Conservation (phyloP, 495 filamentous ascomycete species). For the Parmelia sp. region DNA sequence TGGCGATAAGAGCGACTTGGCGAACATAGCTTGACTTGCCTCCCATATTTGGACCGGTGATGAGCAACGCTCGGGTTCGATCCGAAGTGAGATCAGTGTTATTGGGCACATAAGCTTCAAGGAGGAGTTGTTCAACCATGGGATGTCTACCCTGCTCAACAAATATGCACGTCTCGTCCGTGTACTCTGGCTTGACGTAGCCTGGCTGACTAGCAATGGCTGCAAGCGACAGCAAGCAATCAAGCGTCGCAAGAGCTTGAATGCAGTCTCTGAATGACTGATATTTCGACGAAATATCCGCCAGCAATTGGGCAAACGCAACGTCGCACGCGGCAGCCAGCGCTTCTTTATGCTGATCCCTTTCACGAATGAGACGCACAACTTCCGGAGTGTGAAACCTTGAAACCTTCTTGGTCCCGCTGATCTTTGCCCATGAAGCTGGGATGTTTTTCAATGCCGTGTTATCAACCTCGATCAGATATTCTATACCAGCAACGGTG, state of each 20-base stretch:
- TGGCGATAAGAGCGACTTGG: conserved; percentile 80
- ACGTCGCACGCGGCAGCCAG: conserved; percentile 86
- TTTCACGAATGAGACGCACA: conserved; percentile 69
- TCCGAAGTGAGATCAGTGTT: conserved; percentile 61
- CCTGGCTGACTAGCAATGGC: conserved; percentile 77
- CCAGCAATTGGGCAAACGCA: conserved; percentile 67
- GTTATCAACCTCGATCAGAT: conserved; percentile 86
- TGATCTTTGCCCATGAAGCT: conserved; percentile 89
- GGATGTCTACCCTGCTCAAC: conserved; percentile 81
- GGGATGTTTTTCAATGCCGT: conserved; percentile 73
- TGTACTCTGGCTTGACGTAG: conserved; percentile 82
- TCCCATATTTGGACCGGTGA: conserved; percentile 98
- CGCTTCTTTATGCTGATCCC: conserved; percentile 91
- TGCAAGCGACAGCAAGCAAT: conserved; percentile 84
- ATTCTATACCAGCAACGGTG: conserved; percentile 84
- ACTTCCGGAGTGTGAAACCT: conserved; percentile 95
- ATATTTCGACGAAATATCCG: conserved; percentile 71
- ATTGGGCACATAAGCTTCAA: conserved; percentile 89
- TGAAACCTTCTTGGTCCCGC: conserved; percentile 84
- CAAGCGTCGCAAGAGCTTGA: conserved; percentile 76
- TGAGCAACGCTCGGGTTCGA: conserved; percentile 67
- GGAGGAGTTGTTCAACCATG: conserved; percentile 89
- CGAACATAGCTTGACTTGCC: conserved; percentile 95
- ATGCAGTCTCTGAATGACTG: conserved; percentile 84
- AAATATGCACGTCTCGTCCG: conserved; percentile 59